Evolutionary conservation across 2,329 filamentous ascomycete genomes (phyloP), one percentile per base, ranked within the genome.

Genomic region (Chaetomium sp.): DNA sequence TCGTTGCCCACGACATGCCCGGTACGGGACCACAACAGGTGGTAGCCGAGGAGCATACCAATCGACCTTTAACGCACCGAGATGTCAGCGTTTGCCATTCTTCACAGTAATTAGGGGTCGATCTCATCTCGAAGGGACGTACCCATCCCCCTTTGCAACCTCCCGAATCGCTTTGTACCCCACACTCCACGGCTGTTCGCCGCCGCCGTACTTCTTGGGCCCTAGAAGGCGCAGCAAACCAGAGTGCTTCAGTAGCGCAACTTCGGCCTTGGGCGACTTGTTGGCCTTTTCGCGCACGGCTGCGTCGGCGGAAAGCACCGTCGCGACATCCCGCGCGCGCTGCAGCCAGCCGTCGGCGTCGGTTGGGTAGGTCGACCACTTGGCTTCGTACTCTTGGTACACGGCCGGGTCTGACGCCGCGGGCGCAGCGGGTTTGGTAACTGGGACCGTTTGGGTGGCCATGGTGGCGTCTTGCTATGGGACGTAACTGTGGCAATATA

Each of bases 21-120:
- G 0, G 79, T 85, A 0, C 76, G 80, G 0, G 78, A 81, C 83
- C 83, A 87, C 6, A 85, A 71, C 4, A 86, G 70, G 62, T 86
- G 82, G 61, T 86, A 86, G 1, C 81, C 83, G 0, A 86, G 72
- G 0, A 87, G 74, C 82, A 85, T 85, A 1, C 83, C 84, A 36
- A 87, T 72, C 0, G 80, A 84, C 0, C 74, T 77, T 27, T 27
- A 27, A 27, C 19, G 19, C 3, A 11, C 40, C 7, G 33, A 4
- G 46, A 27, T 3, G 49, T 41, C 4, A 48, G 42, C 9, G 2
- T 12, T 35, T 7, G 27, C 3, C 6, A 12, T 45, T 6, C n/a
- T 37, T 12, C 3, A 2, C 8, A 33, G 8, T 6, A 6, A 32
- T 3, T 32, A 12, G 4, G 37, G 37, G 40, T 35, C 5, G 19